Percentiles rank a stretch among this genome's conserved stretches.
Conservation (phyloP, 2,329 filamentous ascomycete genomes). For the Botrytis hyacinthi region DNA sequence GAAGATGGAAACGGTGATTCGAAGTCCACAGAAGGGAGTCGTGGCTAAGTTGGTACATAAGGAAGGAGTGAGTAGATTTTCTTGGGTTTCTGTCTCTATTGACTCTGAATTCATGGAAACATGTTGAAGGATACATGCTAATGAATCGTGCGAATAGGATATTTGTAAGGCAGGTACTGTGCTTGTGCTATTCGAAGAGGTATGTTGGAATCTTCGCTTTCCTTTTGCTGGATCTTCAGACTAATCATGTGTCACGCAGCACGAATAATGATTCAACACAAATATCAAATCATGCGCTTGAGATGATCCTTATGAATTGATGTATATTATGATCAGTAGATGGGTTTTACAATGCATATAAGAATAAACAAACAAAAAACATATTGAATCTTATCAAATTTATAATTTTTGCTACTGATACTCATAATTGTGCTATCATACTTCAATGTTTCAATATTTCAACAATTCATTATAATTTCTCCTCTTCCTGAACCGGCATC, state of each 20-base stretch:
- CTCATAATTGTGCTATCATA: neutral
- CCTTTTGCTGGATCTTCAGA: neutral
- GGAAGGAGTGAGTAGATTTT: conserved; percentile 62
- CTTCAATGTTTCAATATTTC: too few relatives aligned
- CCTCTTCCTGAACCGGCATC: conserved; percentile 52
- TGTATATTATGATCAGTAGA: conserved; percentile 4
- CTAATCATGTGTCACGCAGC: neutral
- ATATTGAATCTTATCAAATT: neutral
- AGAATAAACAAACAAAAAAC: neutral
- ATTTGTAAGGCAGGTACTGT: conserved; percentile 77
- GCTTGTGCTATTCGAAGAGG: conserved; percentile 67
- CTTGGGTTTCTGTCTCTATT: neutral
- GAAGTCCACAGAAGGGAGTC: conserved; percentile 69
- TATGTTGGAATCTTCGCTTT: neutral
- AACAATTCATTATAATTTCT: conserved; percentile 30
- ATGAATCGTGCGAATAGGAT: conserved; percentile 49
- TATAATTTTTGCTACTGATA: too few relatives aligned
- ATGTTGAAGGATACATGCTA: neutral
- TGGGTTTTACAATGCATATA: neutral
- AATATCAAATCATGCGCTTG: neutral
- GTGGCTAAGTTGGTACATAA: conserved; percentile 72
- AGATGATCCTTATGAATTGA: conserved; percentile 1
- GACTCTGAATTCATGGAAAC: too few relatives aligned
- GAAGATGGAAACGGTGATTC: conserved; percentile 87
- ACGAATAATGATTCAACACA: neutral